Evolutionary conservation across 345 rosid genomes (phyloP).

Genomic region (Brassica napus): DNA sequence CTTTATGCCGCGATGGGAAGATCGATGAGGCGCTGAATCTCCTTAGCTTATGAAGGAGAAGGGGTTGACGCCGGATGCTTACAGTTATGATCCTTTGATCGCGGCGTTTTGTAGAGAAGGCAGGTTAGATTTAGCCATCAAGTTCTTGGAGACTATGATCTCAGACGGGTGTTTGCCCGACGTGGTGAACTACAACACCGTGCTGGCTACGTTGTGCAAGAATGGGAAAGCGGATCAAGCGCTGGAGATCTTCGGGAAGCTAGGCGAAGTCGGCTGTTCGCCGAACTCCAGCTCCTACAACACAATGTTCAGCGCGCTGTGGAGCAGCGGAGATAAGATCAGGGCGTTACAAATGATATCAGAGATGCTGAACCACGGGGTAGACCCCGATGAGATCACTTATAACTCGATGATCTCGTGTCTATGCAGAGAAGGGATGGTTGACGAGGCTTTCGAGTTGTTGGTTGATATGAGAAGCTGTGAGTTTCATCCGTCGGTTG

Average conservation of each 20-base stretch:
- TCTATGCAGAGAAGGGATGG: conserved; percentile 86
- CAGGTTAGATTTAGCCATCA: conserved; percentile 68
- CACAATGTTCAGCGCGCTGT: conserved; percentile 74
- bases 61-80: conserved; percentile 69
- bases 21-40: conserved; percentile 61
- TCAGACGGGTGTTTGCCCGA: conserved; percentile 82
- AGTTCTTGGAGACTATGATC: conserved; percentile 71
- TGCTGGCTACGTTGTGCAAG: conserved; percentile 70
- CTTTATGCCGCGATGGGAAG: conserved; percentile 66
- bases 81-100: conserved; percentile 77
- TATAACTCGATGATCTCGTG: conserved; percentile 81
- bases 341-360: conserved; percentile 63
- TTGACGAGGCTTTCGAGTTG: conserved; percentile 65
- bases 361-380: conserved; percentile 61
- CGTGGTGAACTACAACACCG: conserved; percentile 77
- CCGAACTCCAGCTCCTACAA: conserved; percentile 82
- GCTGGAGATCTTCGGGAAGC: conserved; percentile 62
- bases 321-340: conserved; percentile 64
- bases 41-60: conserved; percentile 58
- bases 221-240: conserved; percentile 72
- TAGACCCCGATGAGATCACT: conserved; percentile 75
- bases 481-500: conserved; percentile 58
- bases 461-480: conserved; percentile 70
- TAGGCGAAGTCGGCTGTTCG: conserved; percentile 72
- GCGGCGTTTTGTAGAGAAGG: conserved; percentile 78